phyloP scores from a whole-genome alignment of 176 grass and related monocot genomes.

The Calamus simplicifolius region DNA sequence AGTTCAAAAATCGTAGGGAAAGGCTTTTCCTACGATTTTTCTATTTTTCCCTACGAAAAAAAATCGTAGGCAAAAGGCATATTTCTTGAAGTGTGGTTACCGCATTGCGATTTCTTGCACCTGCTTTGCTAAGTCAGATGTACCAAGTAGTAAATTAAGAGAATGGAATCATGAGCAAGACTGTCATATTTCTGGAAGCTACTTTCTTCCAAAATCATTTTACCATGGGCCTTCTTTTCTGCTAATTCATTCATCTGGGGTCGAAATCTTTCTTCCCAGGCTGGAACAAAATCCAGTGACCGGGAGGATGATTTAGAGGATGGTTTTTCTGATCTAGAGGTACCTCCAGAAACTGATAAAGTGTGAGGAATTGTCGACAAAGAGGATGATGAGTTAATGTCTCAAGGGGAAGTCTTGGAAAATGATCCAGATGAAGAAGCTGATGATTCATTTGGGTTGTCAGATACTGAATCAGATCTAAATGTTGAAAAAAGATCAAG shows the following conservation, averaged over 20 bases:
- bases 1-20: too few relatives aligned
- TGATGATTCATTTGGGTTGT: slow-evolving; percentile 22
- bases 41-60: too few relatives aligned
- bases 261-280: slow-evolving; percentile 62
- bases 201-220: slow-evolving; percentile 19
- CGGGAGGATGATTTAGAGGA: slow-evolving; percentile 50
- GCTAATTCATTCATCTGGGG: slow-evolving; percentile 18
- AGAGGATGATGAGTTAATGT: slow-evolving; percentile 19
- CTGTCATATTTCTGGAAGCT: slow-evolving; percentile 21
- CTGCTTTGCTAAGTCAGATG: slow-evolving; percentile 14
- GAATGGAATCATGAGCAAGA: slow-evolving; percentile 13
- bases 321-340: slow-evolving; percentile 81
- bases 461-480: slow-evolving; percentile 23
- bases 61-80: too few relatives aligned
- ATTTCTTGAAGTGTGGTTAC: too few relatives aligned
- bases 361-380: neutral
- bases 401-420: slow-evolving; percentile 20
- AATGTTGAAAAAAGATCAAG: slow-evolving; percentile 21
- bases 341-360: slow-evolving; percentile 30
- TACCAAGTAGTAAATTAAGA: slow-evolving; percentile 21
- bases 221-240: slow-evolving; percentile 17
- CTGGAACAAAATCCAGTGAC: slow-evolving; percentile 36
- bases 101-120: slow-evolving; percentile 17
- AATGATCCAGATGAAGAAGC: slow-evolving; percentile 46
- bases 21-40: too few relatives aligned